Evolutionary conservation across 139 green algal species (phyloP).

Genomic region (Chlamydomonas incerta): DNA sequence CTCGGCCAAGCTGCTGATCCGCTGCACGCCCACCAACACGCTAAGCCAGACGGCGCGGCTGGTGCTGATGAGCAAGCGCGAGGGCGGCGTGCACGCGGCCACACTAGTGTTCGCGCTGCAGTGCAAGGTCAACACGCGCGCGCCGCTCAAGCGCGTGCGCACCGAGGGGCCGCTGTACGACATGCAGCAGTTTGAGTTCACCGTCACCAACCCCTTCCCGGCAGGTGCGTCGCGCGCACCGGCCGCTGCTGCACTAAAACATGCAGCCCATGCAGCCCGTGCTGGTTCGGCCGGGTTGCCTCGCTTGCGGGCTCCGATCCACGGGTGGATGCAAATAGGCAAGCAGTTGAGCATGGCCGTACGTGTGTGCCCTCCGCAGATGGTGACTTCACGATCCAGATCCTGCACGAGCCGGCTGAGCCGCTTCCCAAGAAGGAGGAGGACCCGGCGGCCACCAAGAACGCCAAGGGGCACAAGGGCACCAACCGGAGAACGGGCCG

Average conservation of each 20-base stretch:
- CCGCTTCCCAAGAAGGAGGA: conserved; percentile 51
- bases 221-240: conserved; percentile 15
- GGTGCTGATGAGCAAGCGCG: conserved; percentile 65
- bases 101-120: conserved; percentile 82
- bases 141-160: conserved; percentile 65
- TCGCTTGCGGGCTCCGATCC: too few relatives aligned
- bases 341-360: too few relatives aligned
- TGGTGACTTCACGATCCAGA: conserved; percentile 69
- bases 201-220: conserved; percentile 79
- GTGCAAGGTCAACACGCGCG: conserved; percentile 53
- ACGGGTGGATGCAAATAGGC: too few relatives aligned
- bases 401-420: conserved; percentile 69
- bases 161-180: conserved; percentile 71
- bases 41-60: conserved; percentile 51
- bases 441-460: conserved; percentile 4
- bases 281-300: too few relatives aligned
- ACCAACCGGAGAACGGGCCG: not conserved
- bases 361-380: too few relatives aligned
- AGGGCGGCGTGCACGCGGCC: conserved; percentile 62
- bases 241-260: not conserved
- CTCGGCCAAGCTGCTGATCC: conserved; percentile 38
- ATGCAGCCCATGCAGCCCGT: too few relatives aligned
- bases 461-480: not conserved
- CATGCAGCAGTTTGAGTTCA: conserved; percentile 72
- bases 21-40: conserved; percentile 57